Evolutionary conservation across 1,284 basidiomycete genomes (phyloP).

Genomic region (Ceratobasidium sp.): DNA sequence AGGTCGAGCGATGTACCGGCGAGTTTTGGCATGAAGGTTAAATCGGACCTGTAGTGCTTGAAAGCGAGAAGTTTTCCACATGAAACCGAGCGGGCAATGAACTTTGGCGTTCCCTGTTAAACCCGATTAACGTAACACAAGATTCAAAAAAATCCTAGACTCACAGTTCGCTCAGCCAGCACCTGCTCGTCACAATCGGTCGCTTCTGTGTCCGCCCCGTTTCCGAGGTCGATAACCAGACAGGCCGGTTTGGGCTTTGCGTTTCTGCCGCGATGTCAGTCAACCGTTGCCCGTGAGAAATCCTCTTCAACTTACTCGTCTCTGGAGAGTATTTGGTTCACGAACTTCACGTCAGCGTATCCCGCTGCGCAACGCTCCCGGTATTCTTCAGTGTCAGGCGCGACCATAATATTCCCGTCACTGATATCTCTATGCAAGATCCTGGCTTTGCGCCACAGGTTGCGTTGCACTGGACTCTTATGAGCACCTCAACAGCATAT

Average conservation of each 20-base stretch:
- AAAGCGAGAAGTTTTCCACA: not conserved
- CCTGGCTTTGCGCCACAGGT: not conserved
- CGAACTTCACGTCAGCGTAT: conserved; percentile 3
- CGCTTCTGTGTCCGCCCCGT: not conserved
- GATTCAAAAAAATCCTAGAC: not conserved
- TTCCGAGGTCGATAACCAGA: conserved; percentile 6
- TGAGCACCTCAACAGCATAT: not conserved
- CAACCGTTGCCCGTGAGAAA: not conserved
- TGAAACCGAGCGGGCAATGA: conserved; percentile 4
- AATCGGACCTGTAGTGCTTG: not conserved
- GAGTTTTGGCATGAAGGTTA: not conserved
- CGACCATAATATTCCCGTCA: conserved; percentile 8
- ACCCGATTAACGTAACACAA: not conserved
- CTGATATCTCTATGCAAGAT: conserved; percentile 18
- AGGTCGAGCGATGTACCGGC: not conserved
- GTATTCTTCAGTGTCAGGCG: not conserved
- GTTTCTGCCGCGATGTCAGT: not conserved
- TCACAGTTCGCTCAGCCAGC: conserved; percentile 14
- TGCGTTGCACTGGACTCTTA: not conserved
- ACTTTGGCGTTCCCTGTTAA: conserved; percentile 4
- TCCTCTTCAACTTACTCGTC: not conserved
- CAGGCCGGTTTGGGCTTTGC: not conserved
- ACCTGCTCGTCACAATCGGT: not conserved
- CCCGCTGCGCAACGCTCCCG: not conserved
- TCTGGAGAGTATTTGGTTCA: conserved; percentile 4